A percentile compares a stretch with the other conserved stretches of the same genome.
phyloP scores from a whole-genome alignment of 768 basidiomycete species.

The Clitopilus hobsonii region DNA sequence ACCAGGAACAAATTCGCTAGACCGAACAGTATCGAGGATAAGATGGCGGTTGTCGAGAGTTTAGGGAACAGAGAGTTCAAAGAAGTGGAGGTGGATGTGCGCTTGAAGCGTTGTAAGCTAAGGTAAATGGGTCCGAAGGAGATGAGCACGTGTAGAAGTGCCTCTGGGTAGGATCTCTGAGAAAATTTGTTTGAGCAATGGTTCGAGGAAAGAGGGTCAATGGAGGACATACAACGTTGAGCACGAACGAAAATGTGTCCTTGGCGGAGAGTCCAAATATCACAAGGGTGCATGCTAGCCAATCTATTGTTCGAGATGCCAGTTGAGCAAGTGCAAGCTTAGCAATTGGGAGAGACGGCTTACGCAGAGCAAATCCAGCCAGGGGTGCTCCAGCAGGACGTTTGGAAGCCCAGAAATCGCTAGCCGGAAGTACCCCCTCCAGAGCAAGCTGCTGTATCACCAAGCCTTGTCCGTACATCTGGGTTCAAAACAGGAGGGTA shows the following conservation, averaged over 20 bases:
- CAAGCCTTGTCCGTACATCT: conserved; percentile 21
- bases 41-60: conserved; percentile 10
- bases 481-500: neutral
- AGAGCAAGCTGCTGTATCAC: conserved; percentile 55
- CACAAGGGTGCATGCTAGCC: conserved; percentile 29
- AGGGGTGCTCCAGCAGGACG: conserved; percentile 53
- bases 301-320: conserved; percentile 17
- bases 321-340: conserved; percentile 22
- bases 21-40: conserved; percentile 44
- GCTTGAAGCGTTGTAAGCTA: conserved; percentile 16
- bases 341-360: conserved; percentile 40
- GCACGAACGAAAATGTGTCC: conserved; percentile 61
- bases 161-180: conserved; percentile 40
- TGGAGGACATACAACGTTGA: conserved; percentile 42
- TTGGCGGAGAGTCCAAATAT: conserved; percentile 49
- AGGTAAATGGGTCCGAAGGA: conserved; percentile 48
- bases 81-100: neutral
- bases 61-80: conserved; percentile 15
- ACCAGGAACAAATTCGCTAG: conserved; percentile 56
- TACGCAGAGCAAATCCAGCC: conserved; percentile 45
- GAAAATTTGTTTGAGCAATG: neutral
- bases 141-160: conserved; percentile 46
- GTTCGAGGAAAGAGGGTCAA: neutral
- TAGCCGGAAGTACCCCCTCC: conserved; percentile 51
- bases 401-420: conserved; percentile 51